Evolutionary conservation across 371 early-diverging fungal genomes (phyloP).

Genomic region (Nematocida displodere): DNA sequence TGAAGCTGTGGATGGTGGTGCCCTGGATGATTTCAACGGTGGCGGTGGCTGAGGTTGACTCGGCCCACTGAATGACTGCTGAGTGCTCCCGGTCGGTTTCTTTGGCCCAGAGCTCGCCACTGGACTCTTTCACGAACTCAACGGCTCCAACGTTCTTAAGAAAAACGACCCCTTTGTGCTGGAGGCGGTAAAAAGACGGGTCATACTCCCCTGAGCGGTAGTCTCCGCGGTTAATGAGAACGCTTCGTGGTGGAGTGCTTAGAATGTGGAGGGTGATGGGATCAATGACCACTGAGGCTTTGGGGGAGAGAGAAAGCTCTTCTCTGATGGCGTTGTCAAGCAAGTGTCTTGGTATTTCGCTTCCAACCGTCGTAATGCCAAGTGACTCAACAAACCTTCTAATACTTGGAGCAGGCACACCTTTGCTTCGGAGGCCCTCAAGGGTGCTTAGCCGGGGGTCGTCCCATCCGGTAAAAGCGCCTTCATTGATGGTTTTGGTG

Average conservation of each 20-base stretch:
- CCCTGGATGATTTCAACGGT: slow-evolving; percentile 24
- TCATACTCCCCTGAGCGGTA: slow-evolving; percentile 8
- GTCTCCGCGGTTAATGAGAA: slow-evolving; percentile 30
- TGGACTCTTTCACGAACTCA: neutral
- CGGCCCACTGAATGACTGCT: slow-evolving; percentile 27
- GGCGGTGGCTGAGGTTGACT: neutral
- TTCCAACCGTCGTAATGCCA: slow-evolving; percentile 78
- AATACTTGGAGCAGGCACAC: slow-evolving; percentile 94
- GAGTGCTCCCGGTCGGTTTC: neutral
- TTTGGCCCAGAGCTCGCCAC: neutral
- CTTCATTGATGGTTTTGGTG: slow-evolving; percentile 74
- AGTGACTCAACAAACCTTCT: slow-evolving; percentile 89
- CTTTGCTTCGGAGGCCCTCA: slow-evolving; percentile 86
- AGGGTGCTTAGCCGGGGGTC: slow-evolving; percentile 95
- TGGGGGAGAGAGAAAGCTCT: slow-evolving; percentile 30
- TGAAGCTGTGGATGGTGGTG: neutral
- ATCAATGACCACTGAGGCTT: slow-evolving; percentile 8
- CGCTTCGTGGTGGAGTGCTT: neutral
- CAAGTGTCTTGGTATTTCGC: slow-evolving; percentile 78
- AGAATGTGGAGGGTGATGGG: neutral
- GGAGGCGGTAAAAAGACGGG: slow-evolving; percentile 21
- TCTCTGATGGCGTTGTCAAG: slow-evolving; percentile 88
- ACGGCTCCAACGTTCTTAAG: slow-evolving; percentile 31
- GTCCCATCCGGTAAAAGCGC: slow-evolving; percentile 81
- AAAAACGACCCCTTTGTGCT: slow-evolving; percentile 12